Evolutionary conservation across 208 protist species (phyloP).

Genomic region (Tritrichomonas foetus): DNA sequence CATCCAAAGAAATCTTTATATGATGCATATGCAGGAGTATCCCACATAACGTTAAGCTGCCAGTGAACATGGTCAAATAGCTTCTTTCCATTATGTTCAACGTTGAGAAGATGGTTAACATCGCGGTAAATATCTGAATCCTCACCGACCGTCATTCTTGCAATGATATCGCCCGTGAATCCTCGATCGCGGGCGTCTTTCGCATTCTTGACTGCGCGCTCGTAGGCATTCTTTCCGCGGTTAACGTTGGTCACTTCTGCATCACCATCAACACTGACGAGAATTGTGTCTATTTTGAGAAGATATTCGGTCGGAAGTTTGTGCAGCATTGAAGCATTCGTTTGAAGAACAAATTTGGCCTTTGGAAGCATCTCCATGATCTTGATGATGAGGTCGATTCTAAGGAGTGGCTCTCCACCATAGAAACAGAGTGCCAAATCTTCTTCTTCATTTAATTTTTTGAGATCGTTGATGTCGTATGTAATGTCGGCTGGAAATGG

Average conservation of each 20-base stretch:
- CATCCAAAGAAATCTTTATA: not conserved
- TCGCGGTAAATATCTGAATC: not conserved
- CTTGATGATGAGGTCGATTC: not conserved
- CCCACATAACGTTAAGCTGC: not conserved
- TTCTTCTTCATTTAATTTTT: slow-evolving; percentile 3
- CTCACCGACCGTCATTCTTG: not conserved
- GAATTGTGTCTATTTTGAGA: not conserved
- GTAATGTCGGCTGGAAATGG: not conserved
- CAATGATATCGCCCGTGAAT: not conserved
- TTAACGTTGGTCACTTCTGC: not conserved
- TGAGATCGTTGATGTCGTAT: not conserved
- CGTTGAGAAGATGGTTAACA: not conserved
- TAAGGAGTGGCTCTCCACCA: not conserved
- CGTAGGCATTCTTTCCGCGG: not conserved
- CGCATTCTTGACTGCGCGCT: not conserved
- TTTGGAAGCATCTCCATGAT: not conserved
- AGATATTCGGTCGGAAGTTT: not conserved
- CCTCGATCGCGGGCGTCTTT: not conserved
- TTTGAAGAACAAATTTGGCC: slow-evolving; percentile 27
- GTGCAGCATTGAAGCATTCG: not conserved
- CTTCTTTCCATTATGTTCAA: not conserved
- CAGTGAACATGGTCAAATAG: not conserved
- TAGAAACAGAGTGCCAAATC: not conserved
- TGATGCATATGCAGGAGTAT: not conserved
- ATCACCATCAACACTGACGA: not conserved